These are phyloP conservation scores for Didymella segeticola DNA, from an alignment of 2,329 filamentous ascomycete species.

Conservation along the genomic window DNA sequence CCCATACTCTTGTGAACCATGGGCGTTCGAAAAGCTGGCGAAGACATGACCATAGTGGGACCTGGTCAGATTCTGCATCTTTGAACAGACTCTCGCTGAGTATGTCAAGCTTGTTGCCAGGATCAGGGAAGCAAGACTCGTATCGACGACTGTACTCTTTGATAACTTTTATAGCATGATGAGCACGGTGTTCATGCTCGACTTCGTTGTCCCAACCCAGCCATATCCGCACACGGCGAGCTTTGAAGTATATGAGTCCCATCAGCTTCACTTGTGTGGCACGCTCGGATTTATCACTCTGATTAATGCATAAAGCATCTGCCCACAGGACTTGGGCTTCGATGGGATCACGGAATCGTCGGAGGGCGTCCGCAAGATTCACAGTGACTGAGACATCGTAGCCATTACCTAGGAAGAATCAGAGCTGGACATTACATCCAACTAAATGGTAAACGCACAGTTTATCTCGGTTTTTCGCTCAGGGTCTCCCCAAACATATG, in stretches of 20 bases:
- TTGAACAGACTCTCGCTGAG: background rate
- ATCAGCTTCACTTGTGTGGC: slow-evolving; percentile 19
- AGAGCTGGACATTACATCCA: background rate
- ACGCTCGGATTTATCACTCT: slow-evolving; percentile 12
- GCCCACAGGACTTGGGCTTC: slow-evolving; percentile 6
- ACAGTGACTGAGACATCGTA: background rate
- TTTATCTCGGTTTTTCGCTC: background rate
- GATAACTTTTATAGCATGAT: background rate
- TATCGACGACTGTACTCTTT: background rate
- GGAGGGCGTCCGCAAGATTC: slow-evolving; percentile 6
- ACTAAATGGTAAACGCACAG: background rate
- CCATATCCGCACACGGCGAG: slow-evolving; percentile 4
- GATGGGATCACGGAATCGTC: background rate
- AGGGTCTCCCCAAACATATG: slow-evolving; percentile 9
- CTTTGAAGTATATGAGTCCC: slow-evolving; percentile 17
- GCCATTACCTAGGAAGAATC: background rate
- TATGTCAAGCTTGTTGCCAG: background rate
- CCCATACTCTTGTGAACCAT: slow-evolving; percentile 20
- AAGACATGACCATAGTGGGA: background rate
- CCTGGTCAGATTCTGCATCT: background rate
- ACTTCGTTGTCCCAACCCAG: background rate
- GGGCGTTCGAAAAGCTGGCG: background rate
- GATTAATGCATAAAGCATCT: slow-evolving; percentile 26
- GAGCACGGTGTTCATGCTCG: background rate
- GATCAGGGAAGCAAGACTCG: background rate